phyloP scores from a whole-genome alignment of 371 early-diverging fungal species.

The Saksenaea vasiformis region DNA sequence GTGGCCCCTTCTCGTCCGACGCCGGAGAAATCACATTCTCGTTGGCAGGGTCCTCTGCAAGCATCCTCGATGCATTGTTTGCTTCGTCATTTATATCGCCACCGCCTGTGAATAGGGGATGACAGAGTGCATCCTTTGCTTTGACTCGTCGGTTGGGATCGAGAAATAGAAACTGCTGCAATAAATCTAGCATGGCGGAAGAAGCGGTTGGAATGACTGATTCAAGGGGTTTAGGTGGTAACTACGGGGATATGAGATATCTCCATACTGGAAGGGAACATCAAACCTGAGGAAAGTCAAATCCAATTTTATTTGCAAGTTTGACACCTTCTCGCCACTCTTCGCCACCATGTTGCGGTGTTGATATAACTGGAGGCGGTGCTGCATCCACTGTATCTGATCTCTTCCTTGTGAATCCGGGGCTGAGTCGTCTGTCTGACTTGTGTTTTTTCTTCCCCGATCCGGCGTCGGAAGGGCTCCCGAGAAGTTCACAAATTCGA shows the following conservation, averaged over 20 bases:
- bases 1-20: conserved; percentile 4
- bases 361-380: conserved; percentile 7
- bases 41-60: not conserved
- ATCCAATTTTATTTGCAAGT: conserved; percentile 58
- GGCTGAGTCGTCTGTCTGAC: conserved; percentile 32
- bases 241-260: conserved; percentile 4
- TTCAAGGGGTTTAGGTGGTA: conserved; percentile 20
- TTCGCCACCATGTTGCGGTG: conserved; percentile 52
- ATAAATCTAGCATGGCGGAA: conserved; percentile 65
- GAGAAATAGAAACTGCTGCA: conserved; percentile 85
- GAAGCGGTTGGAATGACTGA: conserved; percentile 67
- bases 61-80: not conserved
- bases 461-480: conserved; percentile 50
- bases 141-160: conserved; percentile 84
- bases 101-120: conserved; percentile 64
- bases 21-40: not conserved
- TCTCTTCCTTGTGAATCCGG: conserved; percentile 44
- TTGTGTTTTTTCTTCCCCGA: conserved; percentile 16
- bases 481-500: conserved; percentile 70
- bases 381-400: conserved; percentile 2
- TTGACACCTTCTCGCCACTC: conserved; percentile 73
- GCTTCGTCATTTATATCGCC: not conserved
- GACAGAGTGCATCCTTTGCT: conserved; percentile 68
- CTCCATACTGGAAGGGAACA: not conserved
- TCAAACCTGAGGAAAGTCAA: conserved; percentile 54